phyloP scores from a whole-genome alignment of 2,329 filamentous ascomycete genomes.

The Daldinia sp. region DNA sequence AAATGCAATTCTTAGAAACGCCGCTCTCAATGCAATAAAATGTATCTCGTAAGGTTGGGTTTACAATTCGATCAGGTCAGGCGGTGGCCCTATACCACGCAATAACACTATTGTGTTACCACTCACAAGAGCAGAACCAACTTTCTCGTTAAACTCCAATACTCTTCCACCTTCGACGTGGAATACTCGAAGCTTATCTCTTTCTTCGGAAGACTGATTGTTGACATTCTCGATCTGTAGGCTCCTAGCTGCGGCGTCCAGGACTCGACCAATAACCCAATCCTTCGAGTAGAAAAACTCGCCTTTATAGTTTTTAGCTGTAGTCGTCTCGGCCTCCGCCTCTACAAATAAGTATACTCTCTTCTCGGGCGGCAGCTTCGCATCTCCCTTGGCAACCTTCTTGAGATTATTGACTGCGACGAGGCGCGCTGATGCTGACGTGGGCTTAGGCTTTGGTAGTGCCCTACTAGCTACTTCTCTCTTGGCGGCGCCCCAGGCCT shows the following conservation, averaged over 20 bases:
- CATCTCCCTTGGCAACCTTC: constrained; percentile 89
- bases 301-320: constrained; percentile 83
- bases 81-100: constrained; percentile 84
- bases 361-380: constrained; percentile 82
- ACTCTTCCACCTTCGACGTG: constrained; percentile 91
- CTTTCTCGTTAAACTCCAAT: constrained; percentile 88
- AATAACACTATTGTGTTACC: constrained; percentile 93
- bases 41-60: constrained; percentile 22
- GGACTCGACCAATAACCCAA: constrained; percentile 87
- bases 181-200: constrained; percentile 86
- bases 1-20: constrained; percentile 43
- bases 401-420: constrained; percentile 83
- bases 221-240: constrained; percentile 87
- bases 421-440: constrained; percentile 72
- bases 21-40: constrained; percentile 37
- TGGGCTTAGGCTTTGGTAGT: constrained; percentile 73
- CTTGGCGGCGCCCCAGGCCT: constrained; percentile 83
- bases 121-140: constrained; percentile 77
- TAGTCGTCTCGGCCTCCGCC: constrained; percentile 87
- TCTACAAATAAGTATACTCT: constrained; percentile 92
- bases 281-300: constrained; percentile 85
- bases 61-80: constrained; percentile 74
- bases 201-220: constrained; percentile 80
- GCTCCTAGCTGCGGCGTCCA: constrained; percentile 81
- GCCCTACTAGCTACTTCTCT: constrained; percentile 70